Conservation (phyloP, 1,139 yeast species). For the Saccharomyces hybrid region DNA sequence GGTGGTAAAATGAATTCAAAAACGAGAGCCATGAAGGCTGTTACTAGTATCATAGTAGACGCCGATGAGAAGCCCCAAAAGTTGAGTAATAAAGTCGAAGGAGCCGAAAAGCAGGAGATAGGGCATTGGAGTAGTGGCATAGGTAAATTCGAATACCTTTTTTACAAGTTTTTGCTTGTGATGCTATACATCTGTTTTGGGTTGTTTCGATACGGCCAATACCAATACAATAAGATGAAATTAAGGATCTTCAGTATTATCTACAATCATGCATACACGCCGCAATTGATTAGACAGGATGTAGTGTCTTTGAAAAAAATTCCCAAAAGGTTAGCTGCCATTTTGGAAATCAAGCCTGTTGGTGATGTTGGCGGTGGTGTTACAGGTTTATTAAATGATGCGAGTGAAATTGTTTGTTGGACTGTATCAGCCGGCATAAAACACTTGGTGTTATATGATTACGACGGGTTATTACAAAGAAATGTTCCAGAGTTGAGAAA, state of each 20-base stretch:
- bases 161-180: conserved; percentile 43
- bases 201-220: conserved; percentile 46
- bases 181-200: conserved; percentile 50
- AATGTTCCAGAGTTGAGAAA: conserved; percentile 52
- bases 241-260: conserved; percentile 56
- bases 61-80: conserved; percentile 7
- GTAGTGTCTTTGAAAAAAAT: conserved; percentile 63
- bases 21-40: conserved; percentile 15
- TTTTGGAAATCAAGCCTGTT: conserved; percentile 62
- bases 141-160: conserved; percentile 16
- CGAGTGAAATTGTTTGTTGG: conserved; percentile 82
- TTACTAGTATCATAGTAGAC: conserved; percentile 9
- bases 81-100: conserved; percentile 3
- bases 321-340: conserved; percentile 69
- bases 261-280: conserved; percentile 76
- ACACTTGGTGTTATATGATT: conserved; percentile 68
- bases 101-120: conserved; percentile 3
- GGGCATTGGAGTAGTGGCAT: conserved; percentile 3
- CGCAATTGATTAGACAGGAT: conserved; percentile 81
- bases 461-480: conserved; percentile 57
- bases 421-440: conserved; percentile 76
- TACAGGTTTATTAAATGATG: conserved; percentile 70
- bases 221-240: conserved; percentile 46
- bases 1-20: conserved; percentile 13
- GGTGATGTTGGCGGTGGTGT: conserved; percentile 85